phyloP scores from a whole-genome alignment of 768 basidiomycete species.

The Trametes cubensis region DNA sequence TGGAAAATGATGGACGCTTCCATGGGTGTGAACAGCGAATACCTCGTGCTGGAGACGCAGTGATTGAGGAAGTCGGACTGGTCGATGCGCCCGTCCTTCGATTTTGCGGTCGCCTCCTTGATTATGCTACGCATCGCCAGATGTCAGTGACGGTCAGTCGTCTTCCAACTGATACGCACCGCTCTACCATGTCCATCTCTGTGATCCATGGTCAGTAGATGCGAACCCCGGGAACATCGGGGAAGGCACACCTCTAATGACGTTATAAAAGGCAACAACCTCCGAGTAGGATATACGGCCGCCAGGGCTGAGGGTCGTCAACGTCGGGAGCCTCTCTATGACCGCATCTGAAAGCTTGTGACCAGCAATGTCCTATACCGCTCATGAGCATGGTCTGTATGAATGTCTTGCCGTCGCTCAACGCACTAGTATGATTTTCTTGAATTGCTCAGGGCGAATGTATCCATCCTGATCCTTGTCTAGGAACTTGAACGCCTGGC shows the following conservation, averaged over 20 bases:
- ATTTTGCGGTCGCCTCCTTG: constrained; percentile 85
- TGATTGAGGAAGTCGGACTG: constrained; percentile 94
- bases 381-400: background rate
- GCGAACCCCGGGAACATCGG: background rate
- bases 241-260: constrained; percentile 70
- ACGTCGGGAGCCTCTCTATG: constrained; percentile 87
- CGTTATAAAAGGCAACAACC: constrained; percentile 96
- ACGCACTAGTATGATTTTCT: constrained; percentile 88
- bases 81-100: constrained; percentile 94
- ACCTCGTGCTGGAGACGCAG: constrained; percentile 83
- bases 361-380: constrained; percentile 83
- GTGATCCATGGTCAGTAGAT: background rate
- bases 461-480: constrained; percentile 92
- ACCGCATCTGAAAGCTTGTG: constrained; percentile 96
- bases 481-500: constrained; percentile 93
- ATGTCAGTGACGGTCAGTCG: constrained; percentile 9
- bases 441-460: constrained; percentile 92
- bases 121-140: constrained; percentile 59
- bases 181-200: constrained; percentile 98
- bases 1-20: constrained; percentile 98
- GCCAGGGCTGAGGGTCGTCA: constrained; percentile 87
- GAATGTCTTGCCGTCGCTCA: background rate
- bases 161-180: constrained; percentile 44
- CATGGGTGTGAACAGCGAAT: constrained; percentile 96
- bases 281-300: constrained; percentile 95